Evolutionary conservation across 306 rosid genomes (phyloP).

Genomic region (Malus sieversii): DNA sequence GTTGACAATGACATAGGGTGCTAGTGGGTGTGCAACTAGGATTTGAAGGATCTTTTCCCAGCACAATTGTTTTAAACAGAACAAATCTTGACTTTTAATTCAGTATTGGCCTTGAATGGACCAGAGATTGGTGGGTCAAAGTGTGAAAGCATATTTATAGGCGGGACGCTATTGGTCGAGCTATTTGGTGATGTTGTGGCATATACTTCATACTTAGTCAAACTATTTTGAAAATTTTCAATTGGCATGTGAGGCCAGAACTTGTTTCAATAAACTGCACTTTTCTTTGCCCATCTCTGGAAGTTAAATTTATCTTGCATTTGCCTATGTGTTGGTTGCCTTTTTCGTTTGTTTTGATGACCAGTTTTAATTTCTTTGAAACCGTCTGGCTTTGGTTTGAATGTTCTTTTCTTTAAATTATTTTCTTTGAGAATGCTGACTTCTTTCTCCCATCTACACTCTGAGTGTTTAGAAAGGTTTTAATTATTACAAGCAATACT

Average conservation of each 20-base stretch:
- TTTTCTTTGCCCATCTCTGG: neutral
- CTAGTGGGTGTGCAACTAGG: constrained; percentile 11
- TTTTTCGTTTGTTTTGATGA: neutral
- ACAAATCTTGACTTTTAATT: neutral
- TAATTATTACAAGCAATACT: neutral
- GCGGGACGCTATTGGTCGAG: constrained; percentile 1
- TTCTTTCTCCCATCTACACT: neutral
- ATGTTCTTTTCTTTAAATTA: neutral
- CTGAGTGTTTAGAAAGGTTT: neutral
- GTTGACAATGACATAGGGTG: constrained; percentile 24
- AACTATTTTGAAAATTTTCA: neutral
- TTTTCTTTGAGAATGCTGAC: neutral
- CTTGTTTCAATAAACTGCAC: neutral
- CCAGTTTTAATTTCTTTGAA: neutral
- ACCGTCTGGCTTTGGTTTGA: neutral
- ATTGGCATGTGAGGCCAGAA: neutral
- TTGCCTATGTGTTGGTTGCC: neutral
- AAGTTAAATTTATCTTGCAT: neutral
- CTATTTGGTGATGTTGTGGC: constrained; percentile 1
- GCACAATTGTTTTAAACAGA: neutral
- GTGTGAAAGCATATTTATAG: neutral
- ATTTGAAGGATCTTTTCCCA: neutral
- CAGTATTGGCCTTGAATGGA: neutral
- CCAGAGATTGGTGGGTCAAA: neutral
- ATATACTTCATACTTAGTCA: neutral